Conservation (phyloP, 345 rosid genomes). For the Populus deltoides region DNA sequence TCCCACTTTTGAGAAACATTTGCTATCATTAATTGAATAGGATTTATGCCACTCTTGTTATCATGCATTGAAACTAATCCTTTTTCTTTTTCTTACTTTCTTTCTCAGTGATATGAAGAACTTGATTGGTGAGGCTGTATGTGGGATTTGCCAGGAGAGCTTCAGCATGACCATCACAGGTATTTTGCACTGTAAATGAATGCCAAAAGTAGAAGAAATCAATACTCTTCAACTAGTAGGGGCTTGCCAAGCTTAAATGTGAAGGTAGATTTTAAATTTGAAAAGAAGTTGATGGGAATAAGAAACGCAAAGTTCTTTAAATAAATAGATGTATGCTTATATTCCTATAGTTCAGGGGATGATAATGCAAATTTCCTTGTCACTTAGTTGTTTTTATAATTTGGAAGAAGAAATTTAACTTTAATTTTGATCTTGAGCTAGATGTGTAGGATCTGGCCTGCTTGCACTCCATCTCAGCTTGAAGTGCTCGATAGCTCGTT, state of each 20-base stretch:
- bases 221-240: neutral
- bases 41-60: neutral
- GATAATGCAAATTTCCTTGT: neutral
- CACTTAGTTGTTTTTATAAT: neutral
- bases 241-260: neutral
- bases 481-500: neutral
- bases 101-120: constrained; percentile 83
- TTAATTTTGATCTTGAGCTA: neutral
- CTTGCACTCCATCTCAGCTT: neutral
- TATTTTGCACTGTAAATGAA: constrained; percentile 15
- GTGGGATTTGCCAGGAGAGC: constrained; percentile 83
- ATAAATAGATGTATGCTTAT: neutral
- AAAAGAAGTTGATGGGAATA: neutral
- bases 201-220: neutral
- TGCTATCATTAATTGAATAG: neutral
- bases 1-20: neutral
- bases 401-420: neutral
- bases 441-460: neutral
- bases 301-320: neutral
- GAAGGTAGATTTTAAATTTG: neutral
- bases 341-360: neutral
- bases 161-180: constrained; percentile 88
- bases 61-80: neutral
- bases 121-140: constrained; percentile 71
- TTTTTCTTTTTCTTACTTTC: neutral